A percentile compares a stretch with the other conserved stretches of the same genome.
phyloP scores from a whole-genome alignment of 148 eudicot genomes.

The Chenopodium suecicum region DNA sequence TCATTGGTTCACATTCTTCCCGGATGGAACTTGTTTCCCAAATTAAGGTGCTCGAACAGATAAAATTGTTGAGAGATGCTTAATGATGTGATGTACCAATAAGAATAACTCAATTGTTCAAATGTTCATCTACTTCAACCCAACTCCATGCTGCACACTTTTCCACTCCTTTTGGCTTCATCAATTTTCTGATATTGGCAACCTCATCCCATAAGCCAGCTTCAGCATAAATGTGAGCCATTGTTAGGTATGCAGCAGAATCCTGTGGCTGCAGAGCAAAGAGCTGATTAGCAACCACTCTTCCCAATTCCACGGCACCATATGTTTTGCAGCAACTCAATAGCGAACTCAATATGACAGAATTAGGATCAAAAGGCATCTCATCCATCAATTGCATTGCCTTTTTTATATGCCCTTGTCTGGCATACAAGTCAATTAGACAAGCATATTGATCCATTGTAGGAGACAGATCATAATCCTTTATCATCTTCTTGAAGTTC shows the following conservation, averaged over 20 bases:
- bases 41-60: neutral
- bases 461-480: slow-evolving; percentile 35
- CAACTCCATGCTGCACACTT: slow-evolving; percentile 41
- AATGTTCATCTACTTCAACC: slow-evolving; percentile 27
- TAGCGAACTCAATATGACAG: slow-evolving; percentile 42
- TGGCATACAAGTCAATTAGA: slow-evolving; percentile 42
- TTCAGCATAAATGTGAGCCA: slow-evolving; percentile 35
- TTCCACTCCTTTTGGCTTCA: slow-evolving; percentile 30
- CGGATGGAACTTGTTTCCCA: neutral
- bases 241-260: slow-evolving; percentile 32
- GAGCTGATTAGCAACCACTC: slow-evolving; percentile 30
- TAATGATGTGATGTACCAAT: neutral
- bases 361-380: slow-evolving; percentile 44
- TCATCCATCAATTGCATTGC: slow-evolving; percentile 39
- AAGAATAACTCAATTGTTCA: slow-evolving; percentile 14
- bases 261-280: slow-evolving; percentile 33
- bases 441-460: slow-evolving; percentile 49
- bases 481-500: slow-evolving; percentile 38
- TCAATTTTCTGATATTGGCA: slow-evolving; percentile 26
- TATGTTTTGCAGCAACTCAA: slow-evolving; percentile 46
- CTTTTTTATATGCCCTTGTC: slow-evolving; percentile 36
- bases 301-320: slow-evolving; percentile 41
- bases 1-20: neutral
- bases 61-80: neutral
- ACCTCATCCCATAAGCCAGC: slow-evolving; percentile 45